A percentile compares a stretch with the other conserved stretches of the same genome.
phyloP scores from a whole-genome alignment of 2,329 filamentous ascomycete species.

The Tolypocladium album region DNA sequence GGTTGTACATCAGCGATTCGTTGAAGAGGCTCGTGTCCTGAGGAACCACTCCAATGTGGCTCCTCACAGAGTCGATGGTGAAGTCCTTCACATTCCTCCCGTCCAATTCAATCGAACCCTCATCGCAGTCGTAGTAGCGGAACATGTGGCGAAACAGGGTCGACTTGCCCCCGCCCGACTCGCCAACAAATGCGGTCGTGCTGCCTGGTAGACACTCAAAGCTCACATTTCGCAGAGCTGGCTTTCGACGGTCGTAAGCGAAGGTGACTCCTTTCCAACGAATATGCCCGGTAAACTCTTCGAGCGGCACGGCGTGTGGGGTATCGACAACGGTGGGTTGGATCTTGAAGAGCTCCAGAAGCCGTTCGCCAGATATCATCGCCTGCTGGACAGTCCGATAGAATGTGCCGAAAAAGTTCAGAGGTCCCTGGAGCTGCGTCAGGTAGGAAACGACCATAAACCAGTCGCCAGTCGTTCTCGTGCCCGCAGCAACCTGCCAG shows the following conservation, averaged over 20 bases:
- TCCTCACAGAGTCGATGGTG: slow-evolving; percentile 86
- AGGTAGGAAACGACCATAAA: slow-evolving; percentile 67
- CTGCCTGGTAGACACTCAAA: slow-evolving; percentile 85
- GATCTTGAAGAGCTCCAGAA: slow-evolving; percentile 94
- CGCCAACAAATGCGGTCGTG: slow-evolving; percentile 90
- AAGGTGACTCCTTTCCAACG: slow-evolving; percentile 85
- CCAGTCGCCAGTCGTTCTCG: slow-evolving; percentile 59
- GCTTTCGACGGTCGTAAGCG: slow-evolving; percentile 76
- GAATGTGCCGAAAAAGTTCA: slow-evolving; percentile 89
- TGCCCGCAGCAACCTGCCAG: slow-evolving; percentile 61
- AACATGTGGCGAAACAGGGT: slow-evolving; percentile 93
- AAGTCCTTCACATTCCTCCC: slow-evolving; percentile 73
- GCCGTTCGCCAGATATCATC: slow-evolving; percentile 93
- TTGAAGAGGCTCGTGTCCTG: slow-evolving; percentile 96
- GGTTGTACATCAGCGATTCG: slow-evolving; percentile 88
- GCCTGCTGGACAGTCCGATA: slow-evolving; percentile 93
- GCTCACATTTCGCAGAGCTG: slow-evolving; percentile 70
- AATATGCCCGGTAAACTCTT: slow-evolving; percentile 68
- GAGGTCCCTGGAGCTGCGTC: slow-evolving; percentile 66
- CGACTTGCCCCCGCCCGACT: slow-evolving; percentile 94
- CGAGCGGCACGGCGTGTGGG: slow-evolving; percentile 51
- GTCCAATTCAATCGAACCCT: slow-evolving; percentile 75
- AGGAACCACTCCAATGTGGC: slow-evolving; percentile 88
- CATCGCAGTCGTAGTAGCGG: slow-evolving; percentile 83
- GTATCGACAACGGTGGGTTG: slow-evolving; percentile 81